Evolutionary conservation across 2,329 filamentous ascomycete genomes (phyloP).

Genomic region (Fusarium foetens): DNA sequence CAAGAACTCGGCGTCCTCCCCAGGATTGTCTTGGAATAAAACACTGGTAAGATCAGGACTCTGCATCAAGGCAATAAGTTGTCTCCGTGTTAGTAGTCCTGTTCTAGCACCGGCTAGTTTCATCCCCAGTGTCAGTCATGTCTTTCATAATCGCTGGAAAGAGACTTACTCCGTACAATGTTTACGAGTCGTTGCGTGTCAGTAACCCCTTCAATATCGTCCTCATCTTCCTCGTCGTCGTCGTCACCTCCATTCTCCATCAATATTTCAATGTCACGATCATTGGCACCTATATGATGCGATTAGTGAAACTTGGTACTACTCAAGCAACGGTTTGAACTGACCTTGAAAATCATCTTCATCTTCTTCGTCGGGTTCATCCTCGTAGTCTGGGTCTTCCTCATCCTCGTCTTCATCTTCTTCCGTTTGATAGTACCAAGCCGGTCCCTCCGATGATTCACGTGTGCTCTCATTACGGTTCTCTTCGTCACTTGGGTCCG

Average conservation of each 20-base stretch:
- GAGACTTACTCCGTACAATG: conserved; percentile 46
- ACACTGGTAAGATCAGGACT: conserved; percentile 52
- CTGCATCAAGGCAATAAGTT: conserved; percentile 55
- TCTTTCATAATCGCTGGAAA: neutral
- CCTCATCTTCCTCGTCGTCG: conserved; percentile 39
- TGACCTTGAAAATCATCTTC: conserved; percentile 41
- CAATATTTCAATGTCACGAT: conserved; percentile 35
- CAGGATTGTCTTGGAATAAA: conserved; percentile 52
- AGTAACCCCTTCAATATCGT: conserved; percentile 42
- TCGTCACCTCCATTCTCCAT: conserved; percentile 33
- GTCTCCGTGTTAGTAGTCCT: conserved; percentile 49
- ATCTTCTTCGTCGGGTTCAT: conserved; percentile 45
- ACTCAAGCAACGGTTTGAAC: neutral
- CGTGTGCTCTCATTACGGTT: conserved; percentile 12
- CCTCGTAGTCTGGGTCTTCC: conserved; percentile 43
- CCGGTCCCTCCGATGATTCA: conserved; percentile 24
- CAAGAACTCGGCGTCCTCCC: conserved; percentile 49
- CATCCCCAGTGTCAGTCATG: conserved; percentile 14
- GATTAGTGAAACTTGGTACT: neutral
- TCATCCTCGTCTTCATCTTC: conserved; percentile 51
- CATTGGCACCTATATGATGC: conserved; percentile 14
- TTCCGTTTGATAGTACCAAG: conserved; percentile 29
- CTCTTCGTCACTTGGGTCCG: conserved; percentile 12
- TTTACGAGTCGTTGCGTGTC: conserved; percentile 47
- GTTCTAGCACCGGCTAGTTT: conserved; percentile 41